phyloP scores from a whole-genome alignment of 2,329 filamentous ascomycete species.

The Clonostachys rhizophaga region DNA sequence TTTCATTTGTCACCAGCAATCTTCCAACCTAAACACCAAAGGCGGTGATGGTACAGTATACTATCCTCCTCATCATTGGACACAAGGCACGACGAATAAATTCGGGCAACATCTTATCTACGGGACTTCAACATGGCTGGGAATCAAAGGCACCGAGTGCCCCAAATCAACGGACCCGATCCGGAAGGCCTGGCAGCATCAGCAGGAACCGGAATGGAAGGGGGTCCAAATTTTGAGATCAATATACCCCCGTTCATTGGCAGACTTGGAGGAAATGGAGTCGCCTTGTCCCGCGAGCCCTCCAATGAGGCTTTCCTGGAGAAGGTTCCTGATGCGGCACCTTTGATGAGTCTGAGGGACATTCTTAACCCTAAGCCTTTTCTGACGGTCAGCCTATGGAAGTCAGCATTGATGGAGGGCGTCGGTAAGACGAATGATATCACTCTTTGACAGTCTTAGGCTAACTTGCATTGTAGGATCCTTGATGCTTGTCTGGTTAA shows the following conservation, averaged over 20 bases:
- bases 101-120: no score
- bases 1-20: no score
- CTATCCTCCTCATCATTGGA: no score
- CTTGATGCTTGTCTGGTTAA: slow-evolving; percentile 12
- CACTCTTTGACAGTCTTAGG: no score
- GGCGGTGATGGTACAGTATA: no score
- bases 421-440: slow-evolving; percentile 1
- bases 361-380: neutral
- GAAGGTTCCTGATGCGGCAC: neutral
- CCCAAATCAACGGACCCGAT: no score
- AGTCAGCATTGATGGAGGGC: neutral
- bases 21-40: no score
- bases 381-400: neutral
- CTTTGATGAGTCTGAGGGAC: neutral
- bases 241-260: neutral
- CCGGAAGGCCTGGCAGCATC: no score
- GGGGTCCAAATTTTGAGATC: neutral
- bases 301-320: neutral
- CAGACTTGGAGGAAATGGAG: neutral
- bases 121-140: no score
- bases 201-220: no score
- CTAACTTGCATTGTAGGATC: neutral
- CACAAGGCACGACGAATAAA: no score
- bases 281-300: neutral
- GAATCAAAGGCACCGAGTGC: no score